A percentile compares a stretch with the other conserved stretches of the same genome.
phyloP scores from a whole-genome alignment of 768 basidiomycete species.

The Mycena amicta region DNA sequence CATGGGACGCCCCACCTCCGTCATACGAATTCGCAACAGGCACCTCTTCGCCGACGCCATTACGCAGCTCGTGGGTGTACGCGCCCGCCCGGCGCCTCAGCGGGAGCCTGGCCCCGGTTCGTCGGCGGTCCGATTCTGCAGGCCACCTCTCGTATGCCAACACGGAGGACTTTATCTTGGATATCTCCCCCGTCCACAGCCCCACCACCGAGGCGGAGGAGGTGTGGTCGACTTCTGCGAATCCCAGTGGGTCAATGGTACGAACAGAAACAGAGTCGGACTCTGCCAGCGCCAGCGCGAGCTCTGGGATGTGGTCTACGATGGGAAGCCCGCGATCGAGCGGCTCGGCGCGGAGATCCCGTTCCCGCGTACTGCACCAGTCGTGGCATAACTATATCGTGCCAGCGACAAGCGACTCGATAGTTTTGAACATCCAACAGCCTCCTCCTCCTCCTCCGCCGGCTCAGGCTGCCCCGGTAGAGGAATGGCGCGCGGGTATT shows the following conservation, averaged over 20 bases:
- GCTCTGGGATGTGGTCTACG: neutral
- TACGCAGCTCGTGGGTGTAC: conserved; percentile 1
- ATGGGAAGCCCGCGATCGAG: no score
- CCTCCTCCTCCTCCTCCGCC: neutral
- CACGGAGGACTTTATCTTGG: neutral
- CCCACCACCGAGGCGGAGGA: neutral
- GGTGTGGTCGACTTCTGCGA: neutral
- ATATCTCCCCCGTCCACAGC: neutral
- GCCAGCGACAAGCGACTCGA: neutral
- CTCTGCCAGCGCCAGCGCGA: no score
- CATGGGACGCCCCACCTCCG: conserved; percentile 17
- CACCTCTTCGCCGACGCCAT: neutral
- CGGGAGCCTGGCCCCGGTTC: neutral
- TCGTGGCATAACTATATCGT: neutral
- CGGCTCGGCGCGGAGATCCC: neutral
- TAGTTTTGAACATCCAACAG: neutral
- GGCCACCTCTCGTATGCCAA: neutral
- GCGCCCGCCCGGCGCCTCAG: neutral
- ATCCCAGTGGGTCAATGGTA: neutral
- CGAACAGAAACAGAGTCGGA: no score
- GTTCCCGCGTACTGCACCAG: neutral
- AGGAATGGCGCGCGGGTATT: neutral
- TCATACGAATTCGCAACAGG: conserved; percentile 17
- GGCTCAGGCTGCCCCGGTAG: neutral
- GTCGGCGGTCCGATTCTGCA: neutral